Evolutionary conservation across 768 basidiomycete genomes (phyloP), one percentile per base, ranked within the genome.

Genomic region (Polyporus arcularius): DNA sequence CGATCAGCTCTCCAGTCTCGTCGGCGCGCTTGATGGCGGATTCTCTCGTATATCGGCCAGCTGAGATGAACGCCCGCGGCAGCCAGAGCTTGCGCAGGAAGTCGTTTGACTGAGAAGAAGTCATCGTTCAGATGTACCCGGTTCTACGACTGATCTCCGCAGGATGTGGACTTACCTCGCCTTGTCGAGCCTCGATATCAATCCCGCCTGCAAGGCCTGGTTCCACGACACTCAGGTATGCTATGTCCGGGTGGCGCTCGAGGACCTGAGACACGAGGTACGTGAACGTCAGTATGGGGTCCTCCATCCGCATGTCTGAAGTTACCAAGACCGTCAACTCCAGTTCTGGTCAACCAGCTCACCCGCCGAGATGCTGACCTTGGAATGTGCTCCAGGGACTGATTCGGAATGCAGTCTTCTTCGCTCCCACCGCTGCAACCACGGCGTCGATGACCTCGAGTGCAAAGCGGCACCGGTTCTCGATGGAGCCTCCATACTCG

Each of bases 241-340:
- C 77, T 3, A 77, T 67, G 28, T 78, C 57, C 4, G 82, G 80
- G 61, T 79, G 75, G 2, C 56, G 56, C 9, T 68, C 55, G 31
- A 69, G 70, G 15, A 87, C 60, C 28, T 75, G 54, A 4, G 71
- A 53, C 32, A 80, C 74, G 40, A 86, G 62, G 68, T 85, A 75
- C 0, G 74, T 63, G 73, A 82, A 87, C 10, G 82, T 82, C 0
- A 83, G 81, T 3, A 78, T 70, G 0, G 84, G 85, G 57, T 86
- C 76, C 2, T 65, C 57, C 80, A 83, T 81, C 7, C 73, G 68
- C 81, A 86, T 83, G 6, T 35, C 67, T 61, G 46, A 5, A 65
- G 67, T 30, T 7, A 11, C 6, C 35, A 3, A 35, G 35, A 35
- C 35, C 11, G 35, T 35, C 35, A 35, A 35, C 35, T 35, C 35